A percentile compares a stretch with the other conserved stretches of the same genome.
phyloP scores from a whole-genome alignment of 495 filamentous ascomycete species.

The Xanthoparmelia taractica region DNA sequence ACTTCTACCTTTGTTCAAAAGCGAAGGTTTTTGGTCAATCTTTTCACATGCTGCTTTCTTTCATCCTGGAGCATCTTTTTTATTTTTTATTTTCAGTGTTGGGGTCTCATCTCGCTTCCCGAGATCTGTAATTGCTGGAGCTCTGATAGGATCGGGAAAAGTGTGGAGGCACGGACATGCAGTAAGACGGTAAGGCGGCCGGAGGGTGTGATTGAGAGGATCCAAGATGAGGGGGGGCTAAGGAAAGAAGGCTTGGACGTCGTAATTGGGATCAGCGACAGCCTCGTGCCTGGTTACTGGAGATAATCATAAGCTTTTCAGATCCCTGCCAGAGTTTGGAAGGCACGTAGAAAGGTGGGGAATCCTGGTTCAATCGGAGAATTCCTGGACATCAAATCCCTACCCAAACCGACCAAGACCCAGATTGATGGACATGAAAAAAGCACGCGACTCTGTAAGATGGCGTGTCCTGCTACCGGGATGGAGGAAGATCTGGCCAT shows the following conservation, averaged over 20 bases:
- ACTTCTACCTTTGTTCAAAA: not conserved
- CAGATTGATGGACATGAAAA: not conserved
- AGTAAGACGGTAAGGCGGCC: not conserved
- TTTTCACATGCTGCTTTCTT: too few species aligned
- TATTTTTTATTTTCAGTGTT: too few species aligned
- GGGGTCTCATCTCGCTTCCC: not conserved
- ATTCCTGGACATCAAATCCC: not conserved
- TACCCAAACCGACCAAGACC: not conserved
- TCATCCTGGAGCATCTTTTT: not conserved
- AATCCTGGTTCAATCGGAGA: constrained; percentile 5
- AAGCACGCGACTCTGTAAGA: not conserved
- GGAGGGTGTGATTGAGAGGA: not conserved
- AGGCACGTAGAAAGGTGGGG: constrained; percentile 12
- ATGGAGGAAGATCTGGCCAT: not conserved
- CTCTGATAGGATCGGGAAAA: not conserved
- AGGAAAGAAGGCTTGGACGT: not conserved
- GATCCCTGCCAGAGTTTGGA: not conserved
- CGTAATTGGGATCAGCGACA: constrained; percentile 7
- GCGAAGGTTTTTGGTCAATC: too few species aligned
- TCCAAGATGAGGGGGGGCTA: not conserved
- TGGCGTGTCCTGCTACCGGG: not conserved
- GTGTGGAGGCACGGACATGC: not conserved
- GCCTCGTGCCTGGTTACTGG: not conserved
- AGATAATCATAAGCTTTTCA: not conserved
- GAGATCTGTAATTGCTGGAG: not conserved